Conservation (phyloP, 805 yeast species). For the Diddensiella santjacobensis region DNA sequence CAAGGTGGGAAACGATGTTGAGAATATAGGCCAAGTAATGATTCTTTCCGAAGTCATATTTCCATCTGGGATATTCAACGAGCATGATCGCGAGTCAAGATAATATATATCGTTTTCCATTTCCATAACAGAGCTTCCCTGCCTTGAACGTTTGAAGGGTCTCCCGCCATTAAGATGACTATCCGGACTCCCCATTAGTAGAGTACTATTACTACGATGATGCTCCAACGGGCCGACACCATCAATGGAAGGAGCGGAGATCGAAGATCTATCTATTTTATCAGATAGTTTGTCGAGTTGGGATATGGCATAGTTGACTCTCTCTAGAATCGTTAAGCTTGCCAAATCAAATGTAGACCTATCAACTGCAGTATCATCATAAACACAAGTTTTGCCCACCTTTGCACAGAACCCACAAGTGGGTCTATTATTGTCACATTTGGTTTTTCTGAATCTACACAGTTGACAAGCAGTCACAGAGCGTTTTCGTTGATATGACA, state of each 20-base stretch:
- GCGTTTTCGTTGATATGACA: conserved; percentile 34
- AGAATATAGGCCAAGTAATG: conserved; percentile 17
- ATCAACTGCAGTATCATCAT: conserved; percentile 16
- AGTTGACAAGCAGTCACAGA: conserved; percentile 73
- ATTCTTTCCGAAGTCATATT: conserved; percentile 16
- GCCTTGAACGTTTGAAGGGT: not conserved
- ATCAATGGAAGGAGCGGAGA: not conserved
- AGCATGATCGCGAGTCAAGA: conserved; percentile 15
- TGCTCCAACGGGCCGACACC: not conserved
- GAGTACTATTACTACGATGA: not conserved
- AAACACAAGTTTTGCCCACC: conserved; percentile 59
- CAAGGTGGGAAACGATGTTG: conserved; percentile 8
- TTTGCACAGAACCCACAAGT: conserved; percentile 50
- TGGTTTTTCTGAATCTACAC: conserved; percentile 56
- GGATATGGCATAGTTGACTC: conserved; percentile 11
- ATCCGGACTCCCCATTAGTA: not conserved
- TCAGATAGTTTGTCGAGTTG: conserved; percentile 14
- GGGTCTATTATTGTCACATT: conserved; percentile 56
- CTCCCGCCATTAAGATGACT: not conserved
- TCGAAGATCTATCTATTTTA: conserved; percentile 3
- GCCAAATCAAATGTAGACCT: conserved; percentile 20
- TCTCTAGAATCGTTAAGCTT: conserved; percentile 18
- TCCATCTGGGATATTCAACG: conserved; percentile 18
- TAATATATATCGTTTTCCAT: conserved; percentile 8
- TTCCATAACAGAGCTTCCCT: conserved; percentile 3